These are phyloP conservation scores for Scheffersomyces stambukii DNA, from an alignment of 1,139 yeast species.

Conservation along the genomic window DNA sequence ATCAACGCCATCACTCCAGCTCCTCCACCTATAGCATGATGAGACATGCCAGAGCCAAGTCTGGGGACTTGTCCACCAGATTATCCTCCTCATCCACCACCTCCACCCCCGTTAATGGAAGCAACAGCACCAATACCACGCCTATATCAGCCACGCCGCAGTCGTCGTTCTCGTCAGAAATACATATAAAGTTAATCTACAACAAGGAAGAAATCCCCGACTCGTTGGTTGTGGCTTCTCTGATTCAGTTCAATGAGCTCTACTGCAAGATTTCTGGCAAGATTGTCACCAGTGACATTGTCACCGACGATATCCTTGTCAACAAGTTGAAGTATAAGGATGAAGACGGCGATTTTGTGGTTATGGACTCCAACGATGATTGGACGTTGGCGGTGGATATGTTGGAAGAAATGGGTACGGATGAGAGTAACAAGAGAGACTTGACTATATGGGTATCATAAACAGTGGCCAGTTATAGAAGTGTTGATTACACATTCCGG, in stretches of 20 bases:
- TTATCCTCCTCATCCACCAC: conserved; percentile 11
- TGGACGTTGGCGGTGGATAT: conserved; percentile 55
- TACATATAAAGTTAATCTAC: conserved; percentile 51
- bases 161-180: conserved; percentile 7
- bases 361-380: conserved; percentile 80
- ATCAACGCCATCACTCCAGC: conserved; percentile 39
- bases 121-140: conserved; percentile 10
- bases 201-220: conserved; percentile 35
- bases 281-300: conserved; percentile 27
- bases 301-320: conserved; percentile 33
- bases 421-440: conserved; percentile 28
- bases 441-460: conserved; percentile 41
- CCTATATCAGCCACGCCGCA: conserved; percentile 2
- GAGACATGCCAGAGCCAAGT: conserved; percentile 25
- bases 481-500: no score
- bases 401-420: conserved; percentile 35
- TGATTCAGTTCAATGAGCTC: conserved; percentile 45
- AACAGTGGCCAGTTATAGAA: background rate
- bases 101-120: conserved; percentile 12
- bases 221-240: conserved; percentile 37
- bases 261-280: conserved; percentile 35
- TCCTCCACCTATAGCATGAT: conserved; percentile 46
- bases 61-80: conserved; percentile 10
- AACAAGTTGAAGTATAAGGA: conserved; percentile 75
- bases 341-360: conserved; percentile 93